These are phyloP conservation scores for Daldinia grandis DNA, from an alignment of 495 filamentous ascomycete species.

Conservation along the genomic window DNA sequence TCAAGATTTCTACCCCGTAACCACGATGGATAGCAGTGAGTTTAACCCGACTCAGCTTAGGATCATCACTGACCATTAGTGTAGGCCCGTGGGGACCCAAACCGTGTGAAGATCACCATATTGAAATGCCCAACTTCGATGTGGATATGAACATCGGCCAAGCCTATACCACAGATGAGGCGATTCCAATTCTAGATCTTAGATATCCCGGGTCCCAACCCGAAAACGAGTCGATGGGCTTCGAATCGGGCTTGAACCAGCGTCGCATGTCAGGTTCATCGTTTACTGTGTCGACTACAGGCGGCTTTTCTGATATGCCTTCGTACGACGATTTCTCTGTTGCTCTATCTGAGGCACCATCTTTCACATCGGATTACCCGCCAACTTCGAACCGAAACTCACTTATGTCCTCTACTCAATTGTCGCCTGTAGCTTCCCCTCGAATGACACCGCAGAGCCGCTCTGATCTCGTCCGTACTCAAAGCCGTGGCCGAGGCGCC, in stretches of 20 bases:
- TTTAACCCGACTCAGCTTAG: constrained; percentile 35
- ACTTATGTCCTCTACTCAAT: constrained; percentile 65
- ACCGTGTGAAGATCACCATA: constrained; percentile 56
- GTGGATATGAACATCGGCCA: constrained; percentile 63
- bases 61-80: constrained; percentile 38
- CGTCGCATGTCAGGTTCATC: constrained; percentile 67
- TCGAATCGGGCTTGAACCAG: constrained; percentile 53
- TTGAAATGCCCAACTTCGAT: constrained; percentile 58
- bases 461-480: constrained; percentile 64
- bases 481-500: constrained; percentile 66
- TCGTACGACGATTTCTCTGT: constrained; percentile 68
- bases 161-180: constrained; percentile 64
- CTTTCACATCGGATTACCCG: constrained; percentile 64
- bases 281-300: constrained; percentile 66
- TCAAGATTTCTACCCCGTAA: constrained; percentile 61
- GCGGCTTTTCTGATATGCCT: constrained; percentile 64
- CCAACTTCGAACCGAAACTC: constrained; percentile 65
- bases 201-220: constrained; percentile 52
- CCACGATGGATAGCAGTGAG: constrained; percentile 61
- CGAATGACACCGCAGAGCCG: constrained; percentile 65
- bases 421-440: constrained; percentile 67
- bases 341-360: constrained; percentile 63
- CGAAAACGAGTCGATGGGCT: constrained; percentile 52
- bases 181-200: constrained; percentile 63
- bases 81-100: constrained; percentile 61